Base-by-base conservation (phyloP, 192 early-diverging fungal genomes). In the Backusella mclennaniae region DNA sequence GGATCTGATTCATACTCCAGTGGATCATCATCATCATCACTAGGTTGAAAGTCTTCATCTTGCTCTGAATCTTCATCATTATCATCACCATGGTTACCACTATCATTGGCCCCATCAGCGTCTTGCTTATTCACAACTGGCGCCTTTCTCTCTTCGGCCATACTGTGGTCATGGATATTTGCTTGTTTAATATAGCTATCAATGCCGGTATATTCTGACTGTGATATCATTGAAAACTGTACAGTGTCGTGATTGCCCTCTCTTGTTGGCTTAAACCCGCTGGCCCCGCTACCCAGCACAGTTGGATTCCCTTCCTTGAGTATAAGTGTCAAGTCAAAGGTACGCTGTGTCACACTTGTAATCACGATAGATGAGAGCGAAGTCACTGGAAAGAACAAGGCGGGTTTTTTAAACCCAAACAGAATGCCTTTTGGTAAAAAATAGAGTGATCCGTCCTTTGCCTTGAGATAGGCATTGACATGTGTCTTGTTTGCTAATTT, bases 361-460 rank as follows among this genome's bases (percentile, higher is more conserved):
- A 88, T 77, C 12, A 81, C 76, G 19, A 76, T 73, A 14, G 78
- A 68, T 31, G 39, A 74, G 6, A 89, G 77, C 3, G 77, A 75
- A 0, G 68, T 3, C 19, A 78, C 70, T 2, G 82, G 86, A 52
- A 89, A 71, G 66, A 86, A 85, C n/a, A 89, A 17, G 33, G 84
- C 77, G 4, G 88, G 88, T 42, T 87, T 88, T 73, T 85, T 87
- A 67, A 89, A 85, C 1, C 88, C 88, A 73, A 84, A 89, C 29
- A 89, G 76, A 19, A 89, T 73, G 23, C 88, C 88, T 1, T 66
- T 39, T 11, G 83, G 73, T 17, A 89, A 35, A 36, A 86, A 85
- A 67, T 76, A 88, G 0, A 87, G 68, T 14, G 66, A 73, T 11
- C 85, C 82, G 67, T 81, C 76, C n/a, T 81, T 81, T 14, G 75